Base-by-base conservation (phyloP, 306 rosid genomes). In the Ormosia emarginata region DNA sequence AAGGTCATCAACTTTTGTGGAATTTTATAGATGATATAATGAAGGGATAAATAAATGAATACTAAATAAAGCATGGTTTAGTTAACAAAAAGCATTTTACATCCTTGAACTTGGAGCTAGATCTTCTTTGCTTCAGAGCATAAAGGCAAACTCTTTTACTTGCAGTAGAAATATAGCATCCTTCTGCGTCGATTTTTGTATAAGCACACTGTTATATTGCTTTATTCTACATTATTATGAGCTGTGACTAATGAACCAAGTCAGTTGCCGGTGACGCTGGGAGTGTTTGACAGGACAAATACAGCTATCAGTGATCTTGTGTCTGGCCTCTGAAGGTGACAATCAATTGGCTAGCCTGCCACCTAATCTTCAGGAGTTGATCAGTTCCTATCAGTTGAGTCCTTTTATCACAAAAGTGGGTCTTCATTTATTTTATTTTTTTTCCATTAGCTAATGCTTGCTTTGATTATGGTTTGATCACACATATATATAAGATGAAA, bases 361-460 rank as follows among this genome's bases (percentile, higher is more conserved):
- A 2, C 81, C 74, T 6, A 85, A 74, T 78, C 86, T 93, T 18
- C 89, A 74, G 67, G 93, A 90, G 90, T 84, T 93, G 66, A 85
- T 93, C 72, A 75, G 67, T 49, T 83, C 86, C 85, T 85, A 91
- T 87, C 87, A 89, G 89, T 90, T 95, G 93, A 93, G 90, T 93
- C 88, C 97, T 74, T 95, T 90, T 89, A 84, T 87, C 81, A 82
- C 95, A 84, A 91, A 95, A 90, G 99, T 95, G 89, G 85, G 94
- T 91, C 61, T 88, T 86, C 79, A 10, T 86, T 83, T 82, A 32
- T 50, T 40, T 84, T 77, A 2, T 49, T 53, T 39, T 70, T 77
- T 13, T 46, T 37, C 18, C 30, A 6, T 32, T 74, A 34, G 55
- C 65, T 58, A 69, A 59, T 66, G 24, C 55, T 24, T 71, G 17